Percentiles rank a stretch among this genome's conserved stretches.
phyloP scores from a whole-genome alignment of 1,284 basidiomycete species.

The Austropuccinia psidii region DNA sequence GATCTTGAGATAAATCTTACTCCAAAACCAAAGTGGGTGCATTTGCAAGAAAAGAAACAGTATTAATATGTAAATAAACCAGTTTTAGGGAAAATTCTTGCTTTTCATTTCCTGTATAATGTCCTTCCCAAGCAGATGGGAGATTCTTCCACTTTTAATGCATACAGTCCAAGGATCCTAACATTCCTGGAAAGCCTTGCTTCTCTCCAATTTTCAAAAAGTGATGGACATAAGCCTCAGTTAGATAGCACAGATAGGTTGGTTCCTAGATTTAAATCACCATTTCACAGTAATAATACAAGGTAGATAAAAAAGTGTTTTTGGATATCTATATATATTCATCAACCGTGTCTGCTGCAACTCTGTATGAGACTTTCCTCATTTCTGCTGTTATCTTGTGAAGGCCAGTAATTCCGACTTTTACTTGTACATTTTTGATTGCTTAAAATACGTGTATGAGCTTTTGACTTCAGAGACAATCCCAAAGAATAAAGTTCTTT shows the following conservation, averaged over 20 bases:
- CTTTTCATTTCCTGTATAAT: slow-evolving; percentile 19
- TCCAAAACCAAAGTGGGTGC: neutral
- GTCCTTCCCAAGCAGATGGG: neutral
- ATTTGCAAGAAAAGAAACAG: too few relatives aligned
- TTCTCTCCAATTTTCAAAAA: neutral
- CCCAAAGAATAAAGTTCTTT: too few relatives aligned
- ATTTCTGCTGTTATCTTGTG: neutral
- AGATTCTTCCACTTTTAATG: slow-evolving; percentile 23
- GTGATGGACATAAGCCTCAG: neutral
- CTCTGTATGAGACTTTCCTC: neutral
- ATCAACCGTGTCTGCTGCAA: neutral
- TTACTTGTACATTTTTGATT: too few relatives aligned
- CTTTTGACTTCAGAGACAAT: too few relatives aligned
- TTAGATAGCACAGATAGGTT: neutral
- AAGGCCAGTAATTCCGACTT: too few relatives aligned
- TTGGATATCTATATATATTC: neutral
- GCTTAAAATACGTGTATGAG: too few relatives aligned
- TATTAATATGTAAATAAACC: too few relatives aligned
- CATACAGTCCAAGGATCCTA: slow-evolving; percentile 20
- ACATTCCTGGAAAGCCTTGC: slow-evolving; percentile 14
- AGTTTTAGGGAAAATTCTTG: too few relatives aligned
- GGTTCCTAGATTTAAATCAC: neutral
- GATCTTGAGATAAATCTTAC: neutral
- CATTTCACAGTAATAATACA: neutral
- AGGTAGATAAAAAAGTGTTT: neutral